phyloP scores from a whole-genome alignment of 2,329 filamentous ascomycete genomes.

The Pestalotiopsis sp. region DNA sequence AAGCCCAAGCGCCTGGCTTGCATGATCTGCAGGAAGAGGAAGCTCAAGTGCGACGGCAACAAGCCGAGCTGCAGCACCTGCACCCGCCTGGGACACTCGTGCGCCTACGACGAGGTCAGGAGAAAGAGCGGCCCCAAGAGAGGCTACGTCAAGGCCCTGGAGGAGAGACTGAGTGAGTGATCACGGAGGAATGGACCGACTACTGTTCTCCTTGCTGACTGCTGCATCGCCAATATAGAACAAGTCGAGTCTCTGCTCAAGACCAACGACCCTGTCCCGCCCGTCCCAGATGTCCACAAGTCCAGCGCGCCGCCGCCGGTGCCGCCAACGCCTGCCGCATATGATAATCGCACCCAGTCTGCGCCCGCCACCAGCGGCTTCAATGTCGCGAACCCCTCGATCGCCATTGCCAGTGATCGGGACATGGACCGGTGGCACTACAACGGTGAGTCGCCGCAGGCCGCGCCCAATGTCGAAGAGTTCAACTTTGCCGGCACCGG shows the following conservation, averaged over 20 bases:
- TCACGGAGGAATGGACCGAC: not conserved
- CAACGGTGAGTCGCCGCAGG: conserved; percentile 53
- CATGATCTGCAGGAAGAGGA: conserved; percentile 89
- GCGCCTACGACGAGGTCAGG: conserved; percentile 87
- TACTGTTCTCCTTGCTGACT: conserved; percentile 6
- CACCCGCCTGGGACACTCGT: conserved; percentile 80
- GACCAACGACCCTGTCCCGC: conserved; percentile 62
- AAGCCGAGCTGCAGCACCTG: conserved; percentile 88
- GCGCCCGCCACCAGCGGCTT: conserved; percentile 37
- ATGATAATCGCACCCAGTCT: conserved; percentile 34
- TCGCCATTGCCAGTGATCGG: conserved; percentile 46
- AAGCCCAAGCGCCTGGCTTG: conserved; percentile 94
- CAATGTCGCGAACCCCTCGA: conserved; percentile 43
- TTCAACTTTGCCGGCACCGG: conserved; percentile 54
- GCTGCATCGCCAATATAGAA: conserved; percentile 49
- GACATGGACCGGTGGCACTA: conserved; percentile 58
- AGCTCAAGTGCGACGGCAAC: conserved; percentile 84
- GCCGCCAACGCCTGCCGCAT: conserved; percentile 17
- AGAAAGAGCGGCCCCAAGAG: conserved; percentile 94
- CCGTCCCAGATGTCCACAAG: conserved; percentile 36
- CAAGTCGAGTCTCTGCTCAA: conserved; percentile 92
- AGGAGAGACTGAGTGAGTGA: conserved; percentile 82
- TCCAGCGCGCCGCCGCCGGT: conserved; percentile 22
- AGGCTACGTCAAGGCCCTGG: conserved; percentile 90
- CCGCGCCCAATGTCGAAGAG: conserved; percentile 47